phyloP scores from a whole-genome alignment of 2,329 filamentous ascomycete species.

The Neurospora crassa region DNA sequence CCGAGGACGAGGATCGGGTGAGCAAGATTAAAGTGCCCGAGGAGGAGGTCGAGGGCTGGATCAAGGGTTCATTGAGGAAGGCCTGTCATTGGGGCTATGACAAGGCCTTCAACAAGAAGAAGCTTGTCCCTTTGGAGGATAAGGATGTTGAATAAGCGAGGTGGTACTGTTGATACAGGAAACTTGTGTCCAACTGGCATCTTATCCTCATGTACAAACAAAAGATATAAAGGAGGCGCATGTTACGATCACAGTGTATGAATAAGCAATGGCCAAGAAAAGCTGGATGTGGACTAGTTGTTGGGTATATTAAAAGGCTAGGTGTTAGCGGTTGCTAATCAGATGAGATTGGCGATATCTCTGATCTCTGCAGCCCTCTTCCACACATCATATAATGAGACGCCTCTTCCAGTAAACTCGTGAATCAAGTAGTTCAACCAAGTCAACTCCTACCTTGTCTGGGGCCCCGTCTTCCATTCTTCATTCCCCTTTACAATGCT shows the following conservation, averaged over 20 bases:
- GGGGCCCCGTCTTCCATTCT: not conserved
- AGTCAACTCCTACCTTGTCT: not conserved
- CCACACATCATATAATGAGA: slow-evolving; percentile 1
- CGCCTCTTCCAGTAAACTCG: not conserved
- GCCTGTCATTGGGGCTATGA: slow-evolving; percentile 41
- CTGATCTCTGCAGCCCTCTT: not conserved
- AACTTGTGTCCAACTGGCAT: not conserved
- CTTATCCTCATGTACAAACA: not conserved
- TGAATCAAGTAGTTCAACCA: not conserved
- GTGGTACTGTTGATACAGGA: not conserved
- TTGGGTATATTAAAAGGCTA: not conserved
- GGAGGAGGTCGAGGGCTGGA: slow-evolving; percentile 61
- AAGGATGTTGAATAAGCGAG: slow-evolving; percentile 12
- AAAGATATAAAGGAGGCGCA: not conserved
- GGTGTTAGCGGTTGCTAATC: not conserved
- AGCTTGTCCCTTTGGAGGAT: slow-evolving; percentile 22
- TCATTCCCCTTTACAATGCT: not conserved
- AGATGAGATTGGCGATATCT: not conserved
- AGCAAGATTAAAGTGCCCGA: slow-evolving; percentile 52
- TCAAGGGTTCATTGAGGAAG: slow-evolving; percentile 48
- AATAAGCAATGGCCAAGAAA: not conserved
- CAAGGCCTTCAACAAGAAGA: slow-evolving; percentile 31
- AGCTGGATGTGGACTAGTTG: not conserved
- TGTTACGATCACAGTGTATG: slow-evolving; percentile 1
- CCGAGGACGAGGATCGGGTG: slow-evolving; percentile 61